Conservation (phyloP, 202 grass and related monocot genomes). For the Cymbopogon flexuosus region DNA sequence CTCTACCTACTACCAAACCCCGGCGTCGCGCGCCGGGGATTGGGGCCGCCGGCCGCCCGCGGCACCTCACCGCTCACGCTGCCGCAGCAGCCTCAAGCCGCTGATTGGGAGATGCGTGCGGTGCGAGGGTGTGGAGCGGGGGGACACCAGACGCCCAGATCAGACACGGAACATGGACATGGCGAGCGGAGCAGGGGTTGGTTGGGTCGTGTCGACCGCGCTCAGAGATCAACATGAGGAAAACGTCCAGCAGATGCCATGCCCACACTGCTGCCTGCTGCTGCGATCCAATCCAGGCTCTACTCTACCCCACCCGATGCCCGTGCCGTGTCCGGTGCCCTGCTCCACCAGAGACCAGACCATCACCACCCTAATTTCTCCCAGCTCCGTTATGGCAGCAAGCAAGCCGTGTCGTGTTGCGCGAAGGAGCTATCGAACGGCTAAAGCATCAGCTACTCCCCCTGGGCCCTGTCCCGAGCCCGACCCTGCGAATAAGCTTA, state of each 20-base stretch:
- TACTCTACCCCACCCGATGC: background rate
- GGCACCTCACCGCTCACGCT: too few species aligned
- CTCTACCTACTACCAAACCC: background rate
- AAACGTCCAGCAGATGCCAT: constrained; percentile 17
- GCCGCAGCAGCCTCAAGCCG: background rate
- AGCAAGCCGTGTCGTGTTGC: background rate
- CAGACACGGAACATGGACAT: constrained; percentile 49
- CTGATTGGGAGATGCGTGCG: background rate
- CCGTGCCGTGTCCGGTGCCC: background rate
- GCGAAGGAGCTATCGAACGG: background rate
- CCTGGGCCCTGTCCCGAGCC: too few species aligned
- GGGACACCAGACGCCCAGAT: too few species aligned
- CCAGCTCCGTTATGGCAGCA: background rate
- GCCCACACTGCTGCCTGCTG: background rate
- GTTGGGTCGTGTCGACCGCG: background rate
- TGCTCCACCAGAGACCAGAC: too few species aligned
- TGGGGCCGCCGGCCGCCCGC: too few species aligned
- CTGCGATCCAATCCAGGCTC: background rate
- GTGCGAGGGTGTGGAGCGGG: background rate
- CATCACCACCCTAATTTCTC: too few species aligned
- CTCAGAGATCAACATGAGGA: constrained; percentile 36
- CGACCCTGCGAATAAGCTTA: background rate
- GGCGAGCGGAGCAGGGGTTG: constrained; percentile 6
- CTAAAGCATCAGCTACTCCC: background rate
- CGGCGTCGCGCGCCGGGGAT: too few species aligned